These are phyloP conservation scores for Hyphodiscus hymeniophilus DNA, from an alignment of 495 filamentous ascomycete species.

Conservation along the genomic window DNA sequence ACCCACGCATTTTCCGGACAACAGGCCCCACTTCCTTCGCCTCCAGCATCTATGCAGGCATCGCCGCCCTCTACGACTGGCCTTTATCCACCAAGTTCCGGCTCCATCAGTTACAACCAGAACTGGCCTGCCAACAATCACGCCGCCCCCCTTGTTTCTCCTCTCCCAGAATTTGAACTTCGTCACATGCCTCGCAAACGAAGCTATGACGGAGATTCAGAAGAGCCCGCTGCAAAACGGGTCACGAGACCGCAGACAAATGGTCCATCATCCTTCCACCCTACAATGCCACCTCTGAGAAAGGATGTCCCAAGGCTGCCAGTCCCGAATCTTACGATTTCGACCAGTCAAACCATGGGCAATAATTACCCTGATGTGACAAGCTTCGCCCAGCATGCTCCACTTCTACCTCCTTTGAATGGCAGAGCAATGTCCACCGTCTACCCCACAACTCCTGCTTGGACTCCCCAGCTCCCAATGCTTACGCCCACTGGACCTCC, in stretches of 20 bases:
- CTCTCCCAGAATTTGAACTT: constrained; percentile 43
- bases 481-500: constrained; percentile 21
- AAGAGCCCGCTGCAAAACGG: constrained; percentile 61
- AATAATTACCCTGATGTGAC: constrained; percentile 17
- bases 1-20: constrained; percentile 35
- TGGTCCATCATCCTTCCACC: constrained; percentile 4
- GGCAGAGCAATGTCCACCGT: constrained; percentile 53
- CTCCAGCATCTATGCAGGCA: constrained; percentile 24
- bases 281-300: constrained; percentile 16
- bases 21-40: constrained; percentile 25
- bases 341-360: constrained; percentile 27
- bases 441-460: constrained; percentile 34
- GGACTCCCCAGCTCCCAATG: constrained; percentile 32
- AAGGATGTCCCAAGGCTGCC: constrained; percentile 42
- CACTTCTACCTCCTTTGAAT: constrained; percentile 38
- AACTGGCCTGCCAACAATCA: constrained; percentile 9
- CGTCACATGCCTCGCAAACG: constrained; percentile 51
- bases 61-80: constrained; percentile 24
- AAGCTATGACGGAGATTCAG: constrained; percentile 53
- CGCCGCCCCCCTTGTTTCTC: constrained; percentile 33
- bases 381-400: constrained; percentile 16
- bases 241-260: constrained; percentile 26
- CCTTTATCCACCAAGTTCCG: constrained; percentile 15
- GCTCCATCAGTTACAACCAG: constrained; percentile 26
- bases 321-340: constrained; percentile 44